A percentile compares a stretch with the other conserved stretches of the same genome.
These are phyloP conservation scores for Penicillium thymicola DNA, from an alignment of 2,329 filamentous ascomycete species.

Conservation along the genomic window DNA sequence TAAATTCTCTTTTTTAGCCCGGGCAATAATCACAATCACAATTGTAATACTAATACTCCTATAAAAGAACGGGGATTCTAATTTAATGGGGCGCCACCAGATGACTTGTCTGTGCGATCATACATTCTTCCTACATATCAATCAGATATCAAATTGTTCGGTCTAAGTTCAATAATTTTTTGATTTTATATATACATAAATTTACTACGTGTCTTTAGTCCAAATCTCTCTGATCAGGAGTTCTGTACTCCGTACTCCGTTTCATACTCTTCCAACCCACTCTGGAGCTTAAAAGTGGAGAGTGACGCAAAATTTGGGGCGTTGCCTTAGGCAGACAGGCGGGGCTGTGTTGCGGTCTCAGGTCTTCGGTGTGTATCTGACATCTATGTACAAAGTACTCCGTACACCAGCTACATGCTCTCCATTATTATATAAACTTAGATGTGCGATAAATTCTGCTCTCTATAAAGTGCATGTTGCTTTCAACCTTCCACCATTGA, in stretches of 20 bases:
- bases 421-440: background rate
- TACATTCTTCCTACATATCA: background rate
- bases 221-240: constrained; percentile 1
- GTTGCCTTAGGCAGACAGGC: constrained; percentile 2
- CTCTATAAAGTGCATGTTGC: too few species aligned
- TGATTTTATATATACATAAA: background rate
- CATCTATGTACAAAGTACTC: background rate
- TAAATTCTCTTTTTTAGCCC: background rate
- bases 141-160: background rate
- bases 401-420: background rate
- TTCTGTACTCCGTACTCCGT: constrained; percentile 9
- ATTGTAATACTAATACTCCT: background rate
- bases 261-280: constrained; percentile 11
- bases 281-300: constrained; percentile 22
- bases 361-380: background rate
- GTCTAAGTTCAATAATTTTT: background rate
- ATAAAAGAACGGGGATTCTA: background rate
- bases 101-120: background rate
- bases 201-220: background rate
- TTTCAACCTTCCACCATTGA: background rate
- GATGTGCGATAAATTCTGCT: background rate
- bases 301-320: constrained; percentile 18
- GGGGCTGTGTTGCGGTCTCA: background rate
- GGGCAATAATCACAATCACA: background rate
- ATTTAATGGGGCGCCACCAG: background rate